Evolutionary conservation across 371 early-diverging fungal genomes (phyloP).

Genomic region (Mucor velutinosus): DNA sequence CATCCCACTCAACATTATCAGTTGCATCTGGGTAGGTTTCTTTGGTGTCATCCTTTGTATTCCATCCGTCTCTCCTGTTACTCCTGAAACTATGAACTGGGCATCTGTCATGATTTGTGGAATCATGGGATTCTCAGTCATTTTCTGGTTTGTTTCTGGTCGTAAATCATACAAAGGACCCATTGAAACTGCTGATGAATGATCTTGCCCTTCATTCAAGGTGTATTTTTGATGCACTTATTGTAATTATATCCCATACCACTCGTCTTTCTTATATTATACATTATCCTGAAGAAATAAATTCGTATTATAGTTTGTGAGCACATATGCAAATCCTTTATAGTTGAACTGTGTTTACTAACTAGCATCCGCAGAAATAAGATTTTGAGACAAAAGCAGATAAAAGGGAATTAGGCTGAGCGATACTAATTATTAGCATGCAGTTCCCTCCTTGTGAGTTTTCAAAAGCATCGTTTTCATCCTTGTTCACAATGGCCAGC

Average conservation of each 20-base stretch:
- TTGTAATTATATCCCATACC: background rate
- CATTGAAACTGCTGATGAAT: constrained; percentile 5
- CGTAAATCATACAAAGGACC: constrained; percentile 19
- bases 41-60: constrained; percentile 34
- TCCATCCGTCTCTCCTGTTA: constrained; percentile 25
- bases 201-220: background rate
- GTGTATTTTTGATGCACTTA: background rate
- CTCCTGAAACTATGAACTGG: constrained; percentile 32
- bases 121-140: constrained; percentile 17
- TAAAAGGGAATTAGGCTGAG: no score
- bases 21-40: constrained; percentile 31
- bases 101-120: constrained; percentile 35
- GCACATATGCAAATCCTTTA: no score
- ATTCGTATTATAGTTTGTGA: no score
- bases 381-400: no score
- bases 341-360: no score
- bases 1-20: constrained; percentile 29
- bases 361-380: no score
- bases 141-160: constrained; percentile 29
- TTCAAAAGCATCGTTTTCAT: no score
- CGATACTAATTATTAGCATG: no score
- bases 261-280: no score
- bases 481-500: no score
- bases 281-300: no score
- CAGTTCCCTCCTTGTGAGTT: no score